Base-by-base conservation (phyloP, 2,329 filamentous ascomycete species). In the Cladosporium colombiae region DNA sequence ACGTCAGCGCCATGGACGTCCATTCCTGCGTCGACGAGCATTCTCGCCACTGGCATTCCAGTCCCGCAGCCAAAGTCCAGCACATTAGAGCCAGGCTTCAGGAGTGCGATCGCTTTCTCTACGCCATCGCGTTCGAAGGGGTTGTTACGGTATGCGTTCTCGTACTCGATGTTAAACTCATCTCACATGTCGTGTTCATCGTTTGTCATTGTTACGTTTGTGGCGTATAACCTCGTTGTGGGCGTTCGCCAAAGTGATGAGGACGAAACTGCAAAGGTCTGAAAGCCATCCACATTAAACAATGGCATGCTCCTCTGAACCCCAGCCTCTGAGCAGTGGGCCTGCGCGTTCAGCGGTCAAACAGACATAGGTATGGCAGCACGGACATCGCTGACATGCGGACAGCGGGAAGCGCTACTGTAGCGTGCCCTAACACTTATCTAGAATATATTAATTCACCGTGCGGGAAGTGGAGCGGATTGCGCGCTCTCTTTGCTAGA, bases 51-150 rank as follows among this genome's bases (percentile, higher is more conserved):
- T 6, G 75, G 74, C 13, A 70, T 64, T n/a, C 75, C 75, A 10
- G 75, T 77, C 13, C 75, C 75, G 67, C 75, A 77, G 29, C 75
- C 75, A 3, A 77, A 69, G 49, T 77, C 53, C 18, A 56, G 53
- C 2, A 56, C 53, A 18, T 31, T 29, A 31, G 53, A 56, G 73
- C 57, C 60, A n/a, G 63, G 62, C 31, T 60, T 50, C 13, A 72
- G 66, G 2, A 68, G 33, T 5, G 62, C 33, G 60, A 73, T 69
- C 5, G 66, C 62, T 7, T 60, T 63, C 23, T 49, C 25, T 6
- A 69, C 44, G 56, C 71, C 72, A 1, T 65, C 53, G 37, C 67
- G 70, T 65, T 74, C 74, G 71, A 70, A 73, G 11, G 65, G 65
- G 61, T 75, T 73, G 67, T 75, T 65, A 31, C 64, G 56, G 64